Evolutionary conservation across 1,139 yeast species (phyloP), one percentile per base, ranked within the genome.

Genomic region (Pichia sp.): DNA sequence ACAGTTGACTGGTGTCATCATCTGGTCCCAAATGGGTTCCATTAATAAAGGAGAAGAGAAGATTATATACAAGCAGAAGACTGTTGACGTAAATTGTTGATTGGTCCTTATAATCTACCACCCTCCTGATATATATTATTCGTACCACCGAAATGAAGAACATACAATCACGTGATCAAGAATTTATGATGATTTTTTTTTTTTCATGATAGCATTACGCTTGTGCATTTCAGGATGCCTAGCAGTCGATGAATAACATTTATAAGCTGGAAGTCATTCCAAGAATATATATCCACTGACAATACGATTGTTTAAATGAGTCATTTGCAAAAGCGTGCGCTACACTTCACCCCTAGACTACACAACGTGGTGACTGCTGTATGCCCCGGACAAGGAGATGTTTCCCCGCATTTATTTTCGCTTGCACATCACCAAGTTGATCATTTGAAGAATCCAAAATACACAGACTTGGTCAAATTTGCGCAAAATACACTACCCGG

Each of bases 1-100:
- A 10, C 66, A 75, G 52, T 74, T 91, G 54, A 77, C 85, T 41
- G 95, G 95, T 0, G 70, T 83, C 66, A 77, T 86, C 9, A 64
- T 83, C 16, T 76, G 69, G 69, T 54, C 64, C 39, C 64, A 65
- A 47, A 58, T 63, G 10, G 22, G 37, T 10, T 21, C 44, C 4
- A 16, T 8, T 3, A 12, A 2, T 9, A 19, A 34, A 13, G 47
- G 12, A 3, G 26, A 34, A 10, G 53, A 50, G 6, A 21, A 40
- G 6, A 50, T 55, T 46, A 56, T 58, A 5, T 51, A 46, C 21
- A 50, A 52, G n/a, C 54, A 54, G 37, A 46, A 49, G 44, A 47
- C 44, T 16, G 60, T 59, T 3, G 58, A 60, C 22, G 65, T 66
- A n/a, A 62, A 61, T 43, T 66, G 69, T 50, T 55, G 39, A 31